Percentiles rank a stretch among this genome's conserved stretches.
These are phyloP conservation scores for Umbilicus rupestris DNA, from an alignment of 164 flowering plant genomes.

Conservation along the genomic window DNA sequence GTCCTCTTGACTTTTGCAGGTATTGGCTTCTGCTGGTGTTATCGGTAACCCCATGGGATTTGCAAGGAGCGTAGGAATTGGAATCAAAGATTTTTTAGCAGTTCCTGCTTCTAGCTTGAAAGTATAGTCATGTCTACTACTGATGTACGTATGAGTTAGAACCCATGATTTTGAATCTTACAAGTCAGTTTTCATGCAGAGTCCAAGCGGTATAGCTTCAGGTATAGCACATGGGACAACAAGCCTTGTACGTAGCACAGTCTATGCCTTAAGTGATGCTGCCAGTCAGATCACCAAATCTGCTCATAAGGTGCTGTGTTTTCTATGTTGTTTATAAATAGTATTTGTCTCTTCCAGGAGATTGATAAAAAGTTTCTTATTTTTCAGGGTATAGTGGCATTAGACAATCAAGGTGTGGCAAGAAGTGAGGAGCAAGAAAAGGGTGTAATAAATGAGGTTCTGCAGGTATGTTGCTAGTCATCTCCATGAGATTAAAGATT, in stretches of 20 bases:
- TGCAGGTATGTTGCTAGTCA: constrained; percentile 50
- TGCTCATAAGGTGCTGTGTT: constrained; percentile 71
- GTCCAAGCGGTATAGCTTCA: constrained; percentile 68
- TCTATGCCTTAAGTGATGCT: constrained; percentile 92
- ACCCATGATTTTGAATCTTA: constrained; percentile 1
- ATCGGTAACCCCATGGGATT: constrained; percentile 98
- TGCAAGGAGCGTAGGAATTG: constrained; percentile 76
- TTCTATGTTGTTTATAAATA: not conserved
- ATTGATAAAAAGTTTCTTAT: not conserved
- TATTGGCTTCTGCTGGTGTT: constrained; percentile 96
- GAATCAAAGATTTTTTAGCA: constrained; percentile 82
- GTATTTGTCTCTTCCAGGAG: not conserved
- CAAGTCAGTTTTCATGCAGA: constrained; percentile 32
- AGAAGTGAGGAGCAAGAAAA: constrained; percentile 50
- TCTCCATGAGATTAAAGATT: not conserved
- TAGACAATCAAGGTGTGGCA: constrained; percentile 58
- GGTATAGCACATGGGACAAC: constrained; percentile 88
- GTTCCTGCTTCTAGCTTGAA: constrained; percentile 54
- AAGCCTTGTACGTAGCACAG: constrained; percentile 79
- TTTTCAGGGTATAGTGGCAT: constrained; percentile 81
- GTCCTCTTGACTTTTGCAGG: constrained; percentile 27
- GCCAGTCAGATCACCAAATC: constrained; percentile 93
- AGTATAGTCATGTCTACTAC: constrained; percentile 16
- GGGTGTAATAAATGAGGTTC: constrained; percentile 60
- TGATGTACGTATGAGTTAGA: constrained; percentile 37